Evolutionary conservation across 2,329 filamentous ascomycete species (phyloP).

Genomic region (Ceratocystis harringtonii): DNA sequence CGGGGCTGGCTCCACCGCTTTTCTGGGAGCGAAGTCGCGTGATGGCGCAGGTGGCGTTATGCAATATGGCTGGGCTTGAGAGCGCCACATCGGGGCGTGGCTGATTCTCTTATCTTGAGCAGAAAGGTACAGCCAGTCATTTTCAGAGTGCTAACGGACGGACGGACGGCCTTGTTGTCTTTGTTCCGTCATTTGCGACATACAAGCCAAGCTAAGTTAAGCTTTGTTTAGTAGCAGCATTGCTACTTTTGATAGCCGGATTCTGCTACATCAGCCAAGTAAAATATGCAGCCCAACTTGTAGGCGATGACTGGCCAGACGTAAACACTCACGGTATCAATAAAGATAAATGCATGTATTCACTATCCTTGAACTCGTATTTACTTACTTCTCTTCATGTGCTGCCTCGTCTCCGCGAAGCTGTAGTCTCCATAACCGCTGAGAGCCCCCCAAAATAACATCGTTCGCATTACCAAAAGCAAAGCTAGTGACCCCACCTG

Average conservation of each 20-base stretch:
- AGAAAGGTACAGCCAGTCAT: not conserved
- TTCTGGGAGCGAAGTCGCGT: not conserved
- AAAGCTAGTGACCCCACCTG: conserved; percentile 15
- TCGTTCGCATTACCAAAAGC: conserved; percentile 13
- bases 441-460: conserved; percentile 13
- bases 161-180: not conserved
- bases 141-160: not conserved
- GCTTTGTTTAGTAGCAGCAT: no score
- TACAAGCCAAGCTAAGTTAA: no score
- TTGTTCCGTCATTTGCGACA: not conserved
- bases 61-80: not conserved
- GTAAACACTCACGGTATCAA: no score
- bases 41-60: not conserved
- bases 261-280: no score
- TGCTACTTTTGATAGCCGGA: no score
- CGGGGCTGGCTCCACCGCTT: conserved; percentile 1
- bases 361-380: not conserved
- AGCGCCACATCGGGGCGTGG: not conserved
- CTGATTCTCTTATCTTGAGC: not conserved
- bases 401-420: not conserved
- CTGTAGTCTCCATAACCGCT: conserved; percentile 14
- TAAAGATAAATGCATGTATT: no score
- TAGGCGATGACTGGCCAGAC: no score
- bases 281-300: no score
- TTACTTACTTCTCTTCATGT: not conserved